Percentiles rank a stretch among this genome's conserved stretches.
Evolutionary conservation across 352 stramenopile species (phyloP).

Genomic region (Phytopythium chamaehyphon): DNA sequence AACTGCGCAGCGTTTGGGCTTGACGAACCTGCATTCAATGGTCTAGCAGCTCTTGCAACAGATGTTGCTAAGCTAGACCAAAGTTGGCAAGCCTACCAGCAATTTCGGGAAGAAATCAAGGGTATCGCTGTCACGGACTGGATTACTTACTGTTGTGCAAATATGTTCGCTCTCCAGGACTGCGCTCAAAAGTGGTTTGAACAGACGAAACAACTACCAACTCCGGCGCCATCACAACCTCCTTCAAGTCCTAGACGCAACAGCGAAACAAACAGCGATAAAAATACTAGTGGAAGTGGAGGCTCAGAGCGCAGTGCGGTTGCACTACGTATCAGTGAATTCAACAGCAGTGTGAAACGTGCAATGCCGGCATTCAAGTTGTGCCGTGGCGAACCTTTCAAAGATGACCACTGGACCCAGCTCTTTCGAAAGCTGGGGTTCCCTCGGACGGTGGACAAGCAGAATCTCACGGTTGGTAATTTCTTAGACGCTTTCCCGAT

Average conservation of each 20-base stretch:
- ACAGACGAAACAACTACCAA: slow-evolving; percentile 55
- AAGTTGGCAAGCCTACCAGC: slow-evolving; percentile 86
- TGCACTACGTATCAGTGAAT: slow-evolving; percentile 72
- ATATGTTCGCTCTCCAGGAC: slow-evolving; percentile 92
- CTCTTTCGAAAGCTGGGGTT: slow-evolving; percentile 92
- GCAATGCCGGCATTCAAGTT: slow-evolving; percentile 92
- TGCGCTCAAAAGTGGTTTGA: slow-evolving; percentile 89
- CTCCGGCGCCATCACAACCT: not conserved
- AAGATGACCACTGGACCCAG: slow-evolving; percentile 95
- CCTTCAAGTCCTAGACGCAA: slow-evolving; percentile 3
- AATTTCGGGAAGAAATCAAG: slow-evolving; percentile 81
- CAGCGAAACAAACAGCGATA: not conserved
- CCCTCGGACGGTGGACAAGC: slow-evolving; percentile 75
- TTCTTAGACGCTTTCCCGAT: slow-evolving; percentile 81
- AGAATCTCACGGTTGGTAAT: slow-evolving; percentile 89
- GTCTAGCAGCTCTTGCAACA: slow-evolving; percentile 60
- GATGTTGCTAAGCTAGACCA: slow-evolving; percentile 66
- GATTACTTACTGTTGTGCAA: slow-evolving; percentile 89
- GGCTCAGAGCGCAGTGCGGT: slow-evolving; percentile 55
- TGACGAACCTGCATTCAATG: slow-evolving; percentile 77
- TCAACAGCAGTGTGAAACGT: slow-evolving; percentile 82
- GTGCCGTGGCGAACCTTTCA: slow-evolving; percentile 93
- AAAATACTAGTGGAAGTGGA: not conserved
- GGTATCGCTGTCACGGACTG: slow-evolving; percentile 83
- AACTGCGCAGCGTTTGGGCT: slow-evolving; percentile 91